Evolutionary conservation across 306 rosid species (phyloP).

Genomic region (Delonix regia): DNA sequence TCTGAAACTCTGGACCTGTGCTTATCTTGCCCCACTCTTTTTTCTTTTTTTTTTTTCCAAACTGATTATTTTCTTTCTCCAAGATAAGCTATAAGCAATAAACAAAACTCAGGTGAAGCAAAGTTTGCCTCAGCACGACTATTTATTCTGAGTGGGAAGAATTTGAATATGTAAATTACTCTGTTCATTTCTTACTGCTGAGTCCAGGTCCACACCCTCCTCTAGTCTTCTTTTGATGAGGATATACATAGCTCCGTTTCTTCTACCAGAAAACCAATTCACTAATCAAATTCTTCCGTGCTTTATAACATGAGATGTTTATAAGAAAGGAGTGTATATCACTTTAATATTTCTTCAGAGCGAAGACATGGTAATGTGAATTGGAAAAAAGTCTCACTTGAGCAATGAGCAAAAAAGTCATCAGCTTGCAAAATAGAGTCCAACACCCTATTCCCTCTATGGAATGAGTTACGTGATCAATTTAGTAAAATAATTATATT

Average conservation of each 20-base stretch:
- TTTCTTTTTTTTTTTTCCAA: not conserved
- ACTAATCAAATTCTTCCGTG: too few species aligned
- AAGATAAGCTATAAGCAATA: not conserved
- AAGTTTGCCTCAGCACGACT: not conserved
- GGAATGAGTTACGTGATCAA: too few species aligned
- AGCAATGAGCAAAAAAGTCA: too few species aligned
- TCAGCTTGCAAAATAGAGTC: too few species aligned
- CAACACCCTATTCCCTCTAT: too few species aligned
- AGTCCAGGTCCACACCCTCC: not conserved
- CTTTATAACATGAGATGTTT: too few species aligned
- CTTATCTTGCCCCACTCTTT: not conserved
- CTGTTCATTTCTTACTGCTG: not conserved
- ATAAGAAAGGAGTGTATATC: too few species aligned
- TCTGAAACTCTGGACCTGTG: not conserved
- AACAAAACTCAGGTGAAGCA: too few species aligned
- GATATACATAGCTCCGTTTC: not conserved
- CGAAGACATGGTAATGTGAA: too few species aligned
- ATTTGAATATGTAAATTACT: not conserved
- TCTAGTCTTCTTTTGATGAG: not conserved
- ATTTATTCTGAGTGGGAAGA: not conserved
- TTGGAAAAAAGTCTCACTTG: too few species aligned
- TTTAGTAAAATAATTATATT: too few species aligned
- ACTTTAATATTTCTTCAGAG: too few species aligned
- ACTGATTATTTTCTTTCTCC: not conserved
- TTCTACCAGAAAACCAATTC: not conserved